phyloP scores from a whole-genome alignment of 2,329 filamentous ascomycete species.

The Pestalotiopsis sp. region DNA sequence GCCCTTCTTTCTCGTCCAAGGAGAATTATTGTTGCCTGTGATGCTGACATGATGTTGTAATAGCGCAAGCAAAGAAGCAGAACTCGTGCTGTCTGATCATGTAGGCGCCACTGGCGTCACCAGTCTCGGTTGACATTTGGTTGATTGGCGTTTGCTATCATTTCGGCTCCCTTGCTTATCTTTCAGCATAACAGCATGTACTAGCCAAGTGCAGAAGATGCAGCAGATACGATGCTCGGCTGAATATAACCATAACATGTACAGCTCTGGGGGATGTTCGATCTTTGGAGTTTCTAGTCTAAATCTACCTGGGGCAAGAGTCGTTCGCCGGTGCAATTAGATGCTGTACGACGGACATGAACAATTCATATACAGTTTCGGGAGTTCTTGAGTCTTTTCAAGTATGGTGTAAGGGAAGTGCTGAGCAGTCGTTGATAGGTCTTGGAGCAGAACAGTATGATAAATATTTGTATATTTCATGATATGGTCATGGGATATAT shows the following conservation, averaged over 20 bases:
- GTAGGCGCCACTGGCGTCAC: slow-evolving; percentile 42
- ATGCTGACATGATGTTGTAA: slow-evolving; percentile 18
- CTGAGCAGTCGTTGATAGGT: not conserved
- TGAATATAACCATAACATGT: not conserved
- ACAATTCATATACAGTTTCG: slow-evolving; percentile 6
- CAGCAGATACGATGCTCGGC: not conserved
- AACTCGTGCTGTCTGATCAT: slow-evolving; percentile 76
- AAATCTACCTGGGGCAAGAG: slow-evolving; percentile 1
- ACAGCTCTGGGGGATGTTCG: not conserved
- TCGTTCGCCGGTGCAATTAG: slow-evolving; percentile 21
- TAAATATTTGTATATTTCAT: slow-evolving; percentile 9
- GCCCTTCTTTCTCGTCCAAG: not conserved
- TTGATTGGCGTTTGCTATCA: slow-evolving; percentile 11
- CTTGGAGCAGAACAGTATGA: not conserved
- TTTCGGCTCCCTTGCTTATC: slow-evolving; percentile 9
- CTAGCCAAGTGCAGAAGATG: slow-evolving; percentile 12
- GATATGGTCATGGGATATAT: not conserved
- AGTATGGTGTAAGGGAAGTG: not conserved
- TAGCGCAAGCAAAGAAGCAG: slow-evolving; percentile 75
- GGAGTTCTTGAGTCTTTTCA: slow-evolving; percentile 11
- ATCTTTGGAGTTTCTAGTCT: not conserved
- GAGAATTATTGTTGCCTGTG: not conserved
- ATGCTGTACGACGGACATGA: not conserved
- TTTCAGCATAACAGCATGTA: slow-evolving; percentile 26
- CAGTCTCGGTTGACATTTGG: not conserved